Conservation (phyloP, 139 green algal species). For the Haematococcus lacustris region DNA sequence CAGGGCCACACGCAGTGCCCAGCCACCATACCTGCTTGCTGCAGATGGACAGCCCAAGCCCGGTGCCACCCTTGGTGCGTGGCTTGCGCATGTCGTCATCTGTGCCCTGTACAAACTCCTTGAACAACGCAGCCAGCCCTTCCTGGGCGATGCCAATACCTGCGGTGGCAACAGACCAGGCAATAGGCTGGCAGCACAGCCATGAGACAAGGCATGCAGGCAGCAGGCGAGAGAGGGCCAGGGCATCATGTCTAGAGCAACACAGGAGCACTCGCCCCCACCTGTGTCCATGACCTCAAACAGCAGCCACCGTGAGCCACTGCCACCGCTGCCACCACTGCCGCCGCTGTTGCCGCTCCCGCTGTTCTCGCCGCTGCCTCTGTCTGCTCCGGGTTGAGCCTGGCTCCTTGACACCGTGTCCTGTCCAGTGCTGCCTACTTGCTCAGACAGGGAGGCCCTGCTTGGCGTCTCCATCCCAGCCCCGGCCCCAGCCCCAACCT, state of each 20-base stretch:
- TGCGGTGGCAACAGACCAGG: neutral
- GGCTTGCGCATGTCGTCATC: conserved; percentile 67
- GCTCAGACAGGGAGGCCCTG: too few relatives aligned
- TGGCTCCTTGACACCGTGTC: too few relatives aligned
- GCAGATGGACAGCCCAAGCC: conserved; percentile 61
- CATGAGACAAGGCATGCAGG: too few relatives aligned
- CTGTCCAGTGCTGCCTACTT: too few relatives aligned
- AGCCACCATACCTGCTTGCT: conserved; percentile 59
- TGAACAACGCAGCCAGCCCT: conserved; percentile 59
- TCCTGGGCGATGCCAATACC: conserved; percentile 50
- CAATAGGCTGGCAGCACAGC: neutral
- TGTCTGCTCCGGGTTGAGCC: neutral
- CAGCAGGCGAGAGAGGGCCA: too few relatives aligned
- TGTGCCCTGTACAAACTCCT: conserved; percentile 69
- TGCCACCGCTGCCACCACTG: neutral
- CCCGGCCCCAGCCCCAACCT: too few relatives aligned
- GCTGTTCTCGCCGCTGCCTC: neutral
- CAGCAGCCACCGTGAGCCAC: conserved; percentile 38
- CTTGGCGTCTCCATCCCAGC: too few relatives aligned
- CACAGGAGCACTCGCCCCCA: neutral
- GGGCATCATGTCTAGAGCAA: too few relatives aligned
- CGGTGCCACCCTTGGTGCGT: conserved; percentile 55
- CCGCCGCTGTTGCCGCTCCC: conserved; percentile 1
- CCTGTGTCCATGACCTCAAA: conserved; percentile 74
- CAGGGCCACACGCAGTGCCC: too few relatives aligned